Base-by-base conservation (phyloP, 2,329 filamentous ascomycete genomes). In the Lasiodiplodia theobromae region DNA sequence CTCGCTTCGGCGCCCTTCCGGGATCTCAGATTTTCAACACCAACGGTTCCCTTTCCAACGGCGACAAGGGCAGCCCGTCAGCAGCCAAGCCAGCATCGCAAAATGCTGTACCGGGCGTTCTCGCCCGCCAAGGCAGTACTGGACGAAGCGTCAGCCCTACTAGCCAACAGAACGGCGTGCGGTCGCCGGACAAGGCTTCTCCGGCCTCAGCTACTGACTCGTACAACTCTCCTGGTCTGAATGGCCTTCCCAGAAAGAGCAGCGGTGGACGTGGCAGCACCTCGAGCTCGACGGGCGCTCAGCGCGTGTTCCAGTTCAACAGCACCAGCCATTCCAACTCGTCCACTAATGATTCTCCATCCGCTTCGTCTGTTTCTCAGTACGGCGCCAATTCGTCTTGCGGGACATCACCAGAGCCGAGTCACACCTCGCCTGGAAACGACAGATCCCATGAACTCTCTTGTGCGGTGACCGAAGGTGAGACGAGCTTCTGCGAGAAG, bases 1-100 rank as follows among this genome's bases (percentile, higher is more conserved):
- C 96, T 72, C 94, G 92, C 77, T 98, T 99, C 75, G 96, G 96
- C 57, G 87, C 89, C 69, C 86, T 96, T 31, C 86, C 87, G 23
- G 83, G 82, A 34, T 80, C 82, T 4, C 84, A 86, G 70, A 81
- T 87, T 14, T 84, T 87, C 70, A 84, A 80, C 69, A 84, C 83
- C 70, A 84, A 83, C 68, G 78, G 81, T n/a, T 77, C 81, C 10
- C 72, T 81, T 14, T 76, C 74, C 73, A 63, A 51, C 31, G 51
- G 67, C 25, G 75, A 72, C 31, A 79, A 79, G 68, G 47, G 74
- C 12, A 72, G 51, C 58, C 65, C 65, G n/a, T 47, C 47, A 38
- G 8, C 60, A 51, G 40, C 67, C 5, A 58, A 44, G 31, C 14
- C 44, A 53, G 31, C 53, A 47, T 37, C 16, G 23, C 49, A 44